Evolutionary conservation across 148 eudicot genomes (phyloP), one percentile per base, ranked within the genome.

Genomic region (Amaranthus hypochondriacus): DNA sequence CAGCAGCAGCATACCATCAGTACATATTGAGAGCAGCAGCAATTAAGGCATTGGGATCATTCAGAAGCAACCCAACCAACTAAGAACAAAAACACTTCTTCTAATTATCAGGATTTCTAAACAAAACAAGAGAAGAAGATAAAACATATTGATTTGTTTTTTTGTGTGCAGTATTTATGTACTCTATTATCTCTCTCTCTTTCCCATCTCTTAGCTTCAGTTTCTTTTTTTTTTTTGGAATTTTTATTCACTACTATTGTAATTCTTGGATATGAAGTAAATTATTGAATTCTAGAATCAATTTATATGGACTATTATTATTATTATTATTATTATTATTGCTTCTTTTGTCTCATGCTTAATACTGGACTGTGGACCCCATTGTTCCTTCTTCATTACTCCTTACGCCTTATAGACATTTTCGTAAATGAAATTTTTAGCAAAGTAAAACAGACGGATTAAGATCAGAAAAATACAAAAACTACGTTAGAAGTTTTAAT

Each of bases 1-100:
- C 87, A 72, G 98, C 96, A 56, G 92, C 98, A 67, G 88, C 88
- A 43, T 93, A 93, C 79, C 98, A 93, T 73, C 98, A 93, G 86
- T 93, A 87, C 80, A 80, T 90, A 66, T 81, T 93, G 86, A 87
- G 98, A 74, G 98, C 98, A 57, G 92, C 86, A 48, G 98, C 93
- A 7, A 77, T 90, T 12, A 93, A 93, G 74, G 98, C 98, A 12
- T 72, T 93, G 84, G 98, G 96, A 28, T 92, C 98, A 2, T 92
- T 90, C 90, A 80, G 98, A 13, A 92, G 98, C 96, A 92, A 92
- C 77, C 83, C 93, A 3, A 83, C 92, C 76, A 86, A 89, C 81
- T 92, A 74, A 86, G 11, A 11, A 52, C 3, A 28, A 28, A 28
- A 28, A 28, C 39, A 28, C 39, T 28, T 28, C 39, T 28, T 28